A percentile compares a stretch with the other conserved stretches of the same genome.
phyloP scores from a whole-genome alignment of 164 flowering plant species.

The Echeveria elegans region DNA sequence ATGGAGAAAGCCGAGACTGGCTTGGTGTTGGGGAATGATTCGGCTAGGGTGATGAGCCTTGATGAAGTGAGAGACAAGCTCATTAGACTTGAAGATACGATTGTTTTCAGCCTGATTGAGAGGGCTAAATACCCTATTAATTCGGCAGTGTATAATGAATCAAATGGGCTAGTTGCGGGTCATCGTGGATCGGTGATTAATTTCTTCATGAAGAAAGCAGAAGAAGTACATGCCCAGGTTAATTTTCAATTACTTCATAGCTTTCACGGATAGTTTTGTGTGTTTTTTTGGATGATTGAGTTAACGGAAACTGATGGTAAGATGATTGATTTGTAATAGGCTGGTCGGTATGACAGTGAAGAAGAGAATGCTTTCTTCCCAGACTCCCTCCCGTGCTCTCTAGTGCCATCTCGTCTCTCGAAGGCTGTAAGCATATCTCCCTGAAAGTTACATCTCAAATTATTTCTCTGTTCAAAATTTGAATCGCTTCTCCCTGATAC shows the following conservation, averaged over 20 bases:
- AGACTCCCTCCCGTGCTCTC: slow-evolving; percentile 41
- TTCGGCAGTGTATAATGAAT: slow-evolving; percentile 30
- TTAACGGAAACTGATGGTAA: neutral
- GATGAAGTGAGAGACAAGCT: slow-evolving; percentile 45
- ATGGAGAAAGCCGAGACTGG: slow-evolving; percentile 2
- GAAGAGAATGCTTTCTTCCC: slow-evolving; percentile 89
- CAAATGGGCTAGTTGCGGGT: slow-evolving; percentile 14
- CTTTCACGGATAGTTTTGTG: neutral
- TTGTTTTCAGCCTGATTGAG: slow-evolving; percentile 61
- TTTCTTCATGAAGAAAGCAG: slow-evolving; percentile 45
- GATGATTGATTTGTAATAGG: slow-evolving; percentile 20
- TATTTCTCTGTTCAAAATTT: neutral
- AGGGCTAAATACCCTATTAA: slow-evolving; percentile 58
- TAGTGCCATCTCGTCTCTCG: slow-evolving; percentile 19
- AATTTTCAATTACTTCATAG: neutral
- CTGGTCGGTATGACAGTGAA: slow-evolving; percentile 64
- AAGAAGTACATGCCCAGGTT: slow-evolving; percentile 64
- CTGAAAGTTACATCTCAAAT: slow-evolving; percentile 20
- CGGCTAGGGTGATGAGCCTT: slow-evolving; percentile 22
- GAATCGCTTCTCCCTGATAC: neutral
- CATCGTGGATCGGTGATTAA: slow-evolving; percentile 38
- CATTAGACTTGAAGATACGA: slow-evolving; percentile 70
- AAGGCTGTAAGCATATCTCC: slow-evolving; percentile 15
- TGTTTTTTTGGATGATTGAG: neutral
- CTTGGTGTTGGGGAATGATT: neutral